A percentile compares a stretch with the other conserved stretches of the same genome.
Evolutionary conservation across 371 early-diverging fungal genomes (phyloP).

Genomic region (Racocetra persica): DNA sequence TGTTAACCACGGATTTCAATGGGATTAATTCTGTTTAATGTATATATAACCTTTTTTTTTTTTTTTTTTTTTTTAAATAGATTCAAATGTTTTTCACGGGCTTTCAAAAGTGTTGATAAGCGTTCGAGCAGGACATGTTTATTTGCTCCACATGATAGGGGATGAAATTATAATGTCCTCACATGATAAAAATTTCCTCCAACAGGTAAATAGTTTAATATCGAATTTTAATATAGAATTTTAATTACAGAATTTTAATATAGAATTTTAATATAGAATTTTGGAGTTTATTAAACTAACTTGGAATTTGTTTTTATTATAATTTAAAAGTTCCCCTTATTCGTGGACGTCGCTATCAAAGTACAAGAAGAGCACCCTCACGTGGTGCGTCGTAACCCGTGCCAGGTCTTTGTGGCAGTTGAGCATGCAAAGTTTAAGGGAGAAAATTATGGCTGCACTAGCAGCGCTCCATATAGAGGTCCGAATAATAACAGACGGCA

Average conservation of each 20-base stretch:
- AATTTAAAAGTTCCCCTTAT: constrained; percentile 25
- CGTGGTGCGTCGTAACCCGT: too few species aligned
- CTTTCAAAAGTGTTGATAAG: constrained; percentile 8
- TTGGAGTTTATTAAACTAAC: too few species aligned
- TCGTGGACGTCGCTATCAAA: constrained; percentile 16
- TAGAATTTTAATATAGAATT: neutral
- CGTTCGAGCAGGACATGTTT: constrained; percentile 25
- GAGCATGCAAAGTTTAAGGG: too few species aligned
- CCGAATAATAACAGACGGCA: too few species aligned
- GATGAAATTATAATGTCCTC: constrained; percentile 4
- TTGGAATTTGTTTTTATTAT: neutral
- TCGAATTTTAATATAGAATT: neutral
- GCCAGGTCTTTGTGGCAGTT: too few species aligned
- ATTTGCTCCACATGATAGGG: constrained; percentile 13
- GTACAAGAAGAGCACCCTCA: neutral
- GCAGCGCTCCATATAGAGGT: too few species aligned
- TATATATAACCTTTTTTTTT: neutral
- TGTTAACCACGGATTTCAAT: too few species aligned
- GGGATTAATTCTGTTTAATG: neutral
- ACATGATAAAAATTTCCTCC: neutral
- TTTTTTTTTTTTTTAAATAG: too few species aligned
- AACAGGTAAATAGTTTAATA: constrained; percentile 15
- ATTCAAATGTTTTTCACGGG: neutral
- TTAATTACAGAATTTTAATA: neutral
- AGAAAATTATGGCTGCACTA: too few species aligned